Evolutionary conservation across 1,284 basidiomycete species (phyloP).

Genomic region (Cryptococcus neoformans): DNA sequence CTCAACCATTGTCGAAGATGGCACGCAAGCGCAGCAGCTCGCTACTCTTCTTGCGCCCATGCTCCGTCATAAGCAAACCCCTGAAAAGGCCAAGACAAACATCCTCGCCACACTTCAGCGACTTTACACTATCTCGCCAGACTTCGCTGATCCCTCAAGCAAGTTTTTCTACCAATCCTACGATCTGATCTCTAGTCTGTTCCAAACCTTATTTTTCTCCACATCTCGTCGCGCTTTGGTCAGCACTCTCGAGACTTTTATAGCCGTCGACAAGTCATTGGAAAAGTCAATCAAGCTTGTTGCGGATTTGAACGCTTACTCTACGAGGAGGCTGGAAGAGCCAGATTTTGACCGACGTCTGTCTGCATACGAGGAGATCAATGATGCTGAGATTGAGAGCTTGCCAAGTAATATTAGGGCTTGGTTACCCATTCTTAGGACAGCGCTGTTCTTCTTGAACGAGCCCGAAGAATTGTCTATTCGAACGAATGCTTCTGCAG

Average conservation of each 20-base stretch:
- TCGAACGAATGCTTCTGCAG: slow-evolving; percentile 73
- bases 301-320: slow-evolving; percentile 80
- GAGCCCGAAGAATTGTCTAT: slow-evolving; percentile 87
- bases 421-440: slow-evolving; percentile 84
- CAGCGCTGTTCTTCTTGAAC: slow-evolving; percentile 81
- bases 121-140: slow-evolving; percentile 70
- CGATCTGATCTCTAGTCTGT: slow-evolving; percentile 66
- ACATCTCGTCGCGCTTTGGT: slow-evolving; percentile 66
- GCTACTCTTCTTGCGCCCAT: slow-evolving; percentile 75
- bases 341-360: slow-evolving; percentile 90
- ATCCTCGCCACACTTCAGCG: slow-evolving; percentile 72
- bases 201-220: slow-evolving; percentile 69
- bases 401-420: slow-evolving; percentile 21
- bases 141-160: slow-evolving; percentile 58
- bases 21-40: slow-evolving; percentile 70
- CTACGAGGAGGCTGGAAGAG: slow-evolving; percentile 76
- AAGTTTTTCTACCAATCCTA: slow-evolving; percentile 60
- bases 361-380: slow-evolving; percentile 70
- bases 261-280: slow-evolving; percentile 56
- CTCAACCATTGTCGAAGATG: slow-evolving; percentile 69
- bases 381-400: slow-evolving; percentile 54
- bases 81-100: slow-evolving; percentile 85
- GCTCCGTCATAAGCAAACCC: slow-evolving; percentile 72
- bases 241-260: slow-evolving; percentile 62
- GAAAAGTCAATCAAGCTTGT: slow-evolving; percentile 58